Base-by-base conservation (phyloP, 2,329 filamentous ascomycete genomes). In the Chaetomiaceae sp. region DNA sequence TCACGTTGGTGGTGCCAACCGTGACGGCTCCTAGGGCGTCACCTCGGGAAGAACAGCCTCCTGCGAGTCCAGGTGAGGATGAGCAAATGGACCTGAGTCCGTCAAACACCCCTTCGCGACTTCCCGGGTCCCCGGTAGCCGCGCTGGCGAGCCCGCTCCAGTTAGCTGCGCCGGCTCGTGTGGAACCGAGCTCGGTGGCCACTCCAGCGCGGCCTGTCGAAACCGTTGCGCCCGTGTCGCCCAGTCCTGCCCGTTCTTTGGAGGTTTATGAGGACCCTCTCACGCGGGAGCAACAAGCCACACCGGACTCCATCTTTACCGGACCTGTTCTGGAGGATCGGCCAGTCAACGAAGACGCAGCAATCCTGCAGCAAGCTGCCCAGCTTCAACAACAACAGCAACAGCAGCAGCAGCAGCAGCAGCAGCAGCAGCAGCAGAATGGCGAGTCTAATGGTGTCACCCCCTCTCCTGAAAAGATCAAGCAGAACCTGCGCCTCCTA, bases 261-360 rank as follows among this genome's bases (percentile, higher is more conserved):
- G 74, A 81, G 59, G 81, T 85, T 0, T 85, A 83, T 56, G 82
- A 85, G 61, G 82, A 86, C 57, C 82, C 82, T 1, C 79, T 82
- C 54, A 76, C 74, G 34, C 72, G 73, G 25, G 72, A 78, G 20
- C 71, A 78, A 16, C 71, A 78, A 42, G 62, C 71, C 6, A 72
- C 73, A 1, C 71, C 78, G 1, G 74, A 74, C 48, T 73, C 77
- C 2, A 65, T 68, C 2, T 67, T 75, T n/a, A 72, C 67, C 25
- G 67, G 68, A 0, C 74, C 78, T 5, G 81, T 83, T 4, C 69
- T 85, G 4, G 81, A 82, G 59, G 81, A 85, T 58, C 79, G 73
- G 59, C 75, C 81, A 0, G 69, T 85, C 50, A 85, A 85, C 60
- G 80, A 83, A 59, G 80, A 78, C 54, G 69, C 72, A 1, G 69